Conservation (phyloP, 495 filamentous ascomycete species). For the Cladorrhinum samala region DNA sequence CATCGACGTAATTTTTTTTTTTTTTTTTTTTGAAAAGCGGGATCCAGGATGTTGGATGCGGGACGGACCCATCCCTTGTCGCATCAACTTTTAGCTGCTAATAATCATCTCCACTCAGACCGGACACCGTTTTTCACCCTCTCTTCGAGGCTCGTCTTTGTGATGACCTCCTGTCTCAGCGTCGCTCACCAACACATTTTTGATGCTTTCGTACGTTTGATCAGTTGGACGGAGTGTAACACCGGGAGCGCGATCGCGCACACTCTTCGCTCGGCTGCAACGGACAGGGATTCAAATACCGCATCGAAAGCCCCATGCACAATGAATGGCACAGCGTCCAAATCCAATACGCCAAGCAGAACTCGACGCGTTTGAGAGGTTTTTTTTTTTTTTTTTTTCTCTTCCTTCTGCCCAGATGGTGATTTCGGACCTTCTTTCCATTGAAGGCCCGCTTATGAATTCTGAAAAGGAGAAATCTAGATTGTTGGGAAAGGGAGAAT, state of each 20-base stretch:
- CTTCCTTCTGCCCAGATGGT: neutral
- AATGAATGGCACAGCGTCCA: conserved; percentile 14
- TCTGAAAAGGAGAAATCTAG: too few species aligned
- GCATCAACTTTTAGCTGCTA: too few species aligned
- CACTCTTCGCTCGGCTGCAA: neutral
- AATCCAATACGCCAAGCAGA: conserved; percentile 10
- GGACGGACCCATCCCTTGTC: conserved; percentile 11
- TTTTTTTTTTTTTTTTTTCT: too few species aligned
- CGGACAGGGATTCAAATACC: conserved; percentile 20
- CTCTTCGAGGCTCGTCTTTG: neutral
- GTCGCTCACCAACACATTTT: too few species aligned
- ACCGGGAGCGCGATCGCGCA: conserved; percentile 4
- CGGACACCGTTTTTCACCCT: neutral
- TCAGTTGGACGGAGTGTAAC: neutral
- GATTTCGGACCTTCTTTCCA: conserved; percentile 23
- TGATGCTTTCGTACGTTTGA: neutral
- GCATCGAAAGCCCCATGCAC: conserved; percentile 14
- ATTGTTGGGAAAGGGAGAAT: too few species aligned
- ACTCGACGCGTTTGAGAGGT: conserved; percentile 1
- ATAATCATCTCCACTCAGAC: too few species aligned
- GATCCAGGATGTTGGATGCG: conserved; percentile 19
- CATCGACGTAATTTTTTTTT: conserved; percentile 31
- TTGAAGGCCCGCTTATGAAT: conserved; percentile 3
- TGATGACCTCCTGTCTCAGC: too few species aligned
- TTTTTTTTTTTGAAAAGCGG: too few species aligned